These are phyloP conservation scores for Lachnellula hyalina DNA, from an alignment of 2,329 filamentous ascomycete species.

Conservation along the genomic window DNA sequence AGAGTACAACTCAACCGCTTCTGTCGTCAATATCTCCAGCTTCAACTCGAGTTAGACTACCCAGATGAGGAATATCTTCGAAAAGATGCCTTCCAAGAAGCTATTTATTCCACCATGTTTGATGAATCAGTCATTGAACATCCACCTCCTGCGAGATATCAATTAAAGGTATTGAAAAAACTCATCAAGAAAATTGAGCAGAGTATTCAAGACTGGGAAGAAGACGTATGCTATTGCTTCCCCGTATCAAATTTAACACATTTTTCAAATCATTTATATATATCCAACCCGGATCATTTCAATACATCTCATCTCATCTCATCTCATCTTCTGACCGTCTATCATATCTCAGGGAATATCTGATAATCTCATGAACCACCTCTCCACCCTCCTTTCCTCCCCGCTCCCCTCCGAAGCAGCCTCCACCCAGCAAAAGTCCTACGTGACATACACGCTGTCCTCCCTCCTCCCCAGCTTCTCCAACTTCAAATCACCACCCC, in stretches of 20 bases:
- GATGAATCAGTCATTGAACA: constrained; percentile 48
- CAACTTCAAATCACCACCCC: constrained; percentile 4
- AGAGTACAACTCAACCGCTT: constrained; percentile 45
- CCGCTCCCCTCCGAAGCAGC: constrained; percentile 59
- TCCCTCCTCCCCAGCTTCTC: constrained; percentile 8
- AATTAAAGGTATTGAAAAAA: constrained; percentile 66
- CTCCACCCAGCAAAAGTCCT: constrained; percentile 65
- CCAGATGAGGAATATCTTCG: constrained; percentile 56
- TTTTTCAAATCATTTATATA: not conserved
- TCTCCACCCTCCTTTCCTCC: constrained; percentile 60
- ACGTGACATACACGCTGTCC: constrained; percentile 62
- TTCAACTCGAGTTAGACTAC: constrained; percentile 59
- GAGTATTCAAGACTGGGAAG: constrained; percentile 73
- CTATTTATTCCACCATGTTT: constrained; percentile 64
- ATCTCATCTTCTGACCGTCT: constrained; percentile 20
- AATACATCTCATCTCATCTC: constrained; percentile 1
- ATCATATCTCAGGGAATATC: constrained; percentile 64
- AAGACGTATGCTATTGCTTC: constrained; percentile 62
- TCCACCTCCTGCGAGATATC: constrained; percentile 64
- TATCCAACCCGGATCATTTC: constrained; percentile 4
- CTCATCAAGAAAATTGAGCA: constrained; percentile 66
- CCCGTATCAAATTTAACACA: not conserved
- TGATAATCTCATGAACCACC: constrained; percentile 67
- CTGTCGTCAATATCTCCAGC: constrained; percentile 73
- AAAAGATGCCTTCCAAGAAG: constrained; percentile 56